Conservation (phyloP, 2,329 filamentous ascomycete genomes). For the Tolypocladium album region DNA sequence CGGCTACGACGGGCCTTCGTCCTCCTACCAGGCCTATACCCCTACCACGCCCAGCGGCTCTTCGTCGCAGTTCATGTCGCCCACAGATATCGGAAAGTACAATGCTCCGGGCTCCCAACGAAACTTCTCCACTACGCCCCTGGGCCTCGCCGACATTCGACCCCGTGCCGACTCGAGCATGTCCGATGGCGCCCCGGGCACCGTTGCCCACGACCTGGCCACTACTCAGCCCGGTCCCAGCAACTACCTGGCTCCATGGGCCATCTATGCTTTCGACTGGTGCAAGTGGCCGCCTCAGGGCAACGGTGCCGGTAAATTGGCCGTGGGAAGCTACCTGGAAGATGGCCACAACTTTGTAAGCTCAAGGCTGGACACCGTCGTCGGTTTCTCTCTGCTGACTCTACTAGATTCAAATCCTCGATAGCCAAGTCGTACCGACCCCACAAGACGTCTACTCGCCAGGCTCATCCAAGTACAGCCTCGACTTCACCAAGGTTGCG, state of each 20-base stretch:
- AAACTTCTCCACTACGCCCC: conserved; percentile 68
- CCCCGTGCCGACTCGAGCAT: conserved; percentile 75
- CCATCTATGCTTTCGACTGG: conserved; percentile 96
- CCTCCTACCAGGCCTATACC: conserved; percentile 45
- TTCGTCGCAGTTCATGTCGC: conserved; percentile 55
- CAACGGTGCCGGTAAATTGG: conserved; percentile 80
- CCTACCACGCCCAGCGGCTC: conserved; percentile 53
- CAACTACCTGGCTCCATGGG: conserved; percentile 91
- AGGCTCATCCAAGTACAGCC: conserved; percentile 59
- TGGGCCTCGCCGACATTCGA: conserved; percentile 85
- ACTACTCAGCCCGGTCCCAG: conserved; percentile 62
- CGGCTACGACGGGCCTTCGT: conserved; percentile 41
- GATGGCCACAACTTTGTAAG: conserved; percentile 94
- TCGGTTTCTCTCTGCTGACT: conserved; percentile 3
- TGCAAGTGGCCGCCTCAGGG: conserved; percentile 89
- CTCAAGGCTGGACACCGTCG: conserved; percentile 13
- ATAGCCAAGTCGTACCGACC: conserved; percentile 68
- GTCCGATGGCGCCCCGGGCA: conserved; percentile 57
- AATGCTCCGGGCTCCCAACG: conserved; percentile 46
- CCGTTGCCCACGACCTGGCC: conserved; percentile 54
- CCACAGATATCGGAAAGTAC: conserved; percentile 42
- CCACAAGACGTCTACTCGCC: conserved; percentile 58
- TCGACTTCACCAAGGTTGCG: conserved; percentile 88
- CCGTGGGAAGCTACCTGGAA: conserved; percentile 90
- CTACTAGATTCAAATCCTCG: conserved; percentile 84